Evolutionary conservation across 1,139 yeast genomes (phyloP).

Genomic region (Blastobotrys arbuscula): DNA sequence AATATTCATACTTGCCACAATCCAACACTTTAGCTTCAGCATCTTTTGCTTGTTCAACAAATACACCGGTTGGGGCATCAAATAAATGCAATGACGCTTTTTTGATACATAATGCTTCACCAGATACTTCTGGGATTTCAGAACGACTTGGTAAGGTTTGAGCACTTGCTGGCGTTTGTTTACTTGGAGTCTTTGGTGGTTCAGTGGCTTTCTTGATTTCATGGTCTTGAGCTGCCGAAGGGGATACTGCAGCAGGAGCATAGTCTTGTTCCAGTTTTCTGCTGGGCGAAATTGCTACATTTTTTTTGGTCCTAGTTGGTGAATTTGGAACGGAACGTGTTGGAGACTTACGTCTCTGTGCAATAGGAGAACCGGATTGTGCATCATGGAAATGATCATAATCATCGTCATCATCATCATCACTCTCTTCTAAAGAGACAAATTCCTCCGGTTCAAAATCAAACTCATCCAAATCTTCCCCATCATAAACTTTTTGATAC

Average conservation of each 20-base stretch:
- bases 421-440: not conserved
- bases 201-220: not conserved
- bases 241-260: too few relatives aligned
- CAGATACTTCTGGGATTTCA: constrained; percentile 7
- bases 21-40: constrained; percentile 42
- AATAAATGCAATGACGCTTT: constrained; percentile 48
- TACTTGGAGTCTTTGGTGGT: constrained; percentile 15
- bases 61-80: constrained; percentile 49
- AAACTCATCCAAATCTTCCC: constrained; percentile 54
- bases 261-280: too few relatives aligned
- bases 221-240: constrained; percentile 9
- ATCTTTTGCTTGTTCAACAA: constrained; percentile 40
- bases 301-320: not conserved
- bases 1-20: constrained; percentile 48
- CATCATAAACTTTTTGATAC: constrained; percentile 51
- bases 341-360: too few relatives aligned
- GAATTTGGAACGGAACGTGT: not conserved
- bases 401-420: not conserved
- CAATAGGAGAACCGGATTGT: too few relatives aligned
- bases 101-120: constrained; percentile 3
- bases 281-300: not conserved
- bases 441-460: constrained; percentile 26
- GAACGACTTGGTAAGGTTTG: constrained; percentile 8
- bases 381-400: constrained; percentile 10
- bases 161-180: constrained; percentile 12